Conservation (phyloP, 2,329 filamentous ascomycete species). For the Neonectria faginata region DNA sequence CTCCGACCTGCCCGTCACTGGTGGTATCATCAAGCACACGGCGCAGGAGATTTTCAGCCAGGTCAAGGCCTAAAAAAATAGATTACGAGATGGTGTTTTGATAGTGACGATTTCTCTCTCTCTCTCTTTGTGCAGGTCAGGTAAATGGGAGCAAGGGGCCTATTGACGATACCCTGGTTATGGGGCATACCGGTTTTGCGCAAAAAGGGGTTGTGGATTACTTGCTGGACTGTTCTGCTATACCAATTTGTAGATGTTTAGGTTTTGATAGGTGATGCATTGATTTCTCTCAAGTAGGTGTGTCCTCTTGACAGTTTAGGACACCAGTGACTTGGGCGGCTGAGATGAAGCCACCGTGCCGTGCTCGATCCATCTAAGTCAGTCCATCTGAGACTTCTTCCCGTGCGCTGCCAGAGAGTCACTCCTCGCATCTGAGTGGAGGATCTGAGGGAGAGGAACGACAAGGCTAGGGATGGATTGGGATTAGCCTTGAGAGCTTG, state of each 20-base stretch:
- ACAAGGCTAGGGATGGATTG: neutral
- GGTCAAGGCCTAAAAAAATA: slow-evolving; percentile 37
- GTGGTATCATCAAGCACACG: slow-evolving; percentile 90
- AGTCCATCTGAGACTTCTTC: neutral
- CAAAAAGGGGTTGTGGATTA: slow-evolving; percentile 25
- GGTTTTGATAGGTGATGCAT: slow-evolving; percentile 23
- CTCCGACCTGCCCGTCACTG: slow-evolving; percentile 87
- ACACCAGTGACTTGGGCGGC: neutral
- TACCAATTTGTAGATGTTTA: slow-evolving; percentile 41
- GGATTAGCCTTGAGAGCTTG: neutral
- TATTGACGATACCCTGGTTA: slow-evolving; percentile 34
- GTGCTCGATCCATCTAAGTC: neutral
- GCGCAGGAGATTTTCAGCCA: slow-evolving; percentile 73
- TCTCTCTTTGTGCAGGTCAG: slow-evolving; percentile 21
- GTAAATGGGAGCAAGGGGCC: slow-evolving; percentile 35
- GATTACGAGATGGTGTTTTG: slow-evolving; percentile 9
- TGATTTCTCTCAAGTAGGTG: slow-evolving; percentile 15
- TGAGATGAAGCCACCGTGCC: neutral
- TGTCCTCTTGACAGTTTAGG: slow-evolving; percentile 22
- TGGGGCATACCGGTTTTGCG: slow-evolving; percentile 24
- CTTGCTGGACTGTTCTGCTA: slow-evolving; percentile 30
- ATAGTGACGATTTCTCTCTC: slow-evolving; percentile 21
- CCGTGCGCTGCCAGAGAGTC: neutral
- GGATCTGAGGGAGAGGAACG: neutral
- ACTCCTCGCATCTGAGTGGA: slow-evolving; percentile 5